Evolutionary conservation across 1,284 basidiomycete genomes (phyloP), one percentile per base, ranked within the genome.

Genomic region (Boletellus dicymbophilus): DNA sequence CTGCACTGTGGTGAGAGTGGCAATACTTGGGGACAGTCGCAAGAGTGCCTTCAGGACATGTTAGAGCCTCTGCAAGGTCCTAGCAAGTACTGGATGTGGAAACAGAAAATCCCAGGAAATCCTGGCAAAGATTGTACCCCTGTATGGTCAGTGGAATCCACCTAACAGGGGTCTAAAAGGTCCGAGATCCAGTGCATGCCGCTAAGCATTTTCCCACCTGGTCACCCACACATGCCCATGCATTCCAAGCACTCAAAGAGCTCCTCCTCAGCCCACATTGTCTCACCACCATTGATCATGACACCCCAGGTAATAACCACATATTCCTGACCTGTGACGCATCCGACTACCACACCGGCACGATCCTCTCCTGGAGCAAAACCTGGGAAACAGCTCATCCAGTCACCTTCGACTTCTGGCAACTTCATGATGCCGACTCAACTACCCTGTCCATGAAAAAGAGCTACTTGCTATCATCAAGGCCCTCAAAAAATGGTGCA

Each of bases 291-390:
- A 54, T 57, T 22, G 55, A 72, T 45, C 70, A 75, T 37, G 48
- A 68, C 0, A 53, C 69, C 20, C 49, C 57, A 0, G 58, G 58
- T 9, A 38, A 57, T 0, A 68, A 75, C 28, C 48, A 62, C 0
- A 70, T 76, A 6, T 77, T 71, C 45, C 44, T 77, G 0, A 72
- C 68, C 0, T 63, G 59, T 0, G 68, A 78, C 48, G 70, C 72
- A 0, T 70, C 65, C 11, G 60, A 74, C 3, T 37, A 37, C 0
- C 34, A 61, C 0, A 68, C 67, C 0, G 72, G 76, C 0, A 68
- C 67, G 0, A 58, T 74, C 0, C 55, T 76, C 0, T 63, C 60
- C 0, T 72, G 65, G 50, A 69, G 71, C 0, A 31, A 31, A 1
- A 57, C 57, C 1, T 70, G 62, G 62, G 63, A 69, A 31, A 53